phyloP scores from a whole-genome alignment of 345 rosid species.

The Luvunga scandens region DNA sequence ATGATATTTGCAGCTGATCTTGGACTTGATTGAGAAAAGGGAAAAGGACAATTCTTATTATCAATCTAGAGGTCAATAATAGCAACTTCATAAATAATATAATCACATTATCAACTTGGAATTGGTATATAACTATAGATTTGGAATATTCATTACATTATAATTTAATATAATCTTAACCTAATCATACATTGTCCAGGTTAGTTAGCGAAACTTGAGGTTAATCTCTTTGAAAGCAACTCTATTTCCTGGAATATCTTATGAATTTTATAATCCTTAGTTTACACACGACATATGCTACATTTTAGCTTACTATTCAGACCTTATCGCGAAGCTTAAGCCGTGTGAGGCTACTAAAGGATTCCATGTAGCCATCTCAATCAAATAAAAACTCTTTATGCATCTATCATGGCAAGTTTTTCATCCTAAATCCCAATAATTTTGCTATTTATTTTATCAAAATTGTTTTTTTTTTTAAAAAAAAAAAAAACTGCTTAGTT shows the following conservation, averaged over 20 bases:
- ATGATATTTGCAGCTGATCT: not conserved
- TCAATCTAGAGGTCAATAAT: slow-evolving; percentile 16
- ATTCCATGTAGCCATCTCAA: slow-evolving; percentile 10
- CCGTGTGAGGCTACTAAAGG: not conserved
- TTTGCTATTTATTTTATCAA: not conserved
- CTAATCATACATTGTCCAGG: not conserved
- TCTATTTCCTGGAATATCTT: not conserved
- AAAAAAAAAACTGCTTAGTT: not conserved
- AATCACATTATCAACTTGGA: not conserved
- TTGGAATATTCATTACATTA: not conserved
- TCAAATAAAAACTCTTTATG: not conserved
- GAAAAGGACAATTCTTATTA: not conserved
- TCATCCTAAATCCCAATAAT: slow-evolving; percentile 14
- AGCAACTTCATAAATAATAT: not conserved
- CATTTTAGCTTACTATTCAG: slow-evolving; percentile 21
- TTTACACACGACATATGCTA: slow-evolving; percentile 5
- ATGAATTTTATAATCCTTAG: not conserved
- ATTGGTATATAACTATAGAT: not conserved
- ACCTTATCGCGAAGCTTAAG: slow-evolving; percentile 6
- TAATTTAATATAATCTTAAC: slow-evolving; percentile 2
- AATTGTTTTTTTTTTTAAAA: no score
- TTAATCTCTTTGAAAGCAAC: slow-evolving; percentile 24
- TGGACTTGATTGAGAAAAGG: not conserved
- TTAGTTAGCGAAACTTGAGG: not conserved
- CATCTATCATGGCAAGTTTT: not conserved